Percentiles rank a stretch among this genome's conserved stretches.
These are phyloP conservation scores for Leccinum pellstonianum DNA, from an alignment of 768 basidiomycete genomes.

Conservation along the genomic window DNA sequence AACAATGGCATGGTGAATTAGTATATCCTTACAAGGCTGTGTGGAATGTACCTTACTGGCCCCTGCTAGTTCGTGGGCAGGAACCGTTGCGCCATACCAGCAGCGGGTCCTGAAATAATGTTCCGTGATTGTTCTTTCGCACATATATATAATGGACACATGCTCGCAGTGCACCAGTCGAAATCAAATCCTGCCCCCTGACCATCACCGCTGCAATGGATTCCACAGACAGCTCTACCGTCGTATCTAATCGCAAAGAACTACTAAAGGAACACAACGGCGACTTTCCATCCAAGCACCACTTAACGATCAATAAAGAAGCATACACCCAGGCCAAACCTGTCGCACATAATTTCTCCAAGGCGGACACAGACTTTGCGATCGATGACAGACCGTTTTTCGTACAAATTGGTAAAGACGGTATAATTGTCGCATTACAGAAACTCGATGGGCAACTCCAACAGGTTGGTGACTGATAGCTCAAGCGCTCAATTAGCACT, in stretches of 20 bases:
- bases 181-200: background rate
- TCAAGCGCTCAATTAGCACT: background rate
- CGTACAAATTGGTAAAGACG: conserved; percentile 63
- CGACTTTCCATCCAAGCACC: conserved; percentile 25
- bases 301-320: conserved; percentile 9
- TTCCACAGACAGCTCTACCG: conserved; percentile 41
- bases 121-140: background rate
- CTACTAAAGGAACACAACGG: conserved; percentile 19
- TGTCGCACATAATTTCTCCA: conserved; percentile 41
- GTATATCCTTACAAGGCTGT: background rate
- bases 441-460: conserved; percentile 65
- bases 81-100: background rate
- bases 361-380: conserved; percentile 51
- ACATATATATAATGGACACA: background rate
- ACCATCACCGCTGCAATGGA: background rate
- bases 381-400: conserved; percentile 68
- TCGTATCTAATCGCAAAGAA: conserved; percentile 38
- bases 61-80: background rate
- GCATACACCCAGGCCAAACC: conserved; percentile 9
- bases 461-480: conserved; percentile 22
- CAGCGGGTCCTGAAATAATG: background rate
- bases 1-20: background rate
- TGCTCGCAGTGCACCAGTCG: background rate
- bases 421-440: conserved; percentile 65
- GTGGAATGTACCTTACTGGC: background rate